These are phyloP conservation scores for Saturnispora mendoncae DNA, from an alignment of 805 yeast species.

Conservation along the genomic window DNA sequence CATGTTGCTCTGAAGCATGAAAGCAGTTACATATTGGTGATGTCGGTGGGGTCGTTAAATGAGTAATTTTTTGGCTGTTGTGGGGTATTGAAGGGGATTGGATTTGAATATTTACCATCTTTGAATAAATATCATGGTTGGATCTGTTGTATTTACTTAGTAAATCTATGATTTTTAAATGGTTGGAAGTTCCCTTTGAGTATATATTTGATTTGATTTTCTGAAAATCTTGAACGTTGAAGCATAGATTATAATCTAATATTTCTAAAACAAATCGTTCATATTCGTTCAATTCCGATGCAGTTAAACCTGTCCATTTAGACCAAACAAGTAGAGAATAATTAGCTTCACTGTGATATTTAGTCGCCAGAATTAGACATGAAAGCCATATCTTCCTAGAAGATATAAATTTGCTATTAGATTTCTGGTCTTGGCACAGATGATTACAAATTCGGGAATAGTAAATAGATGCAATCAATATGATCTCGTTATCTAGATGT, in stretches of 20 bases:
- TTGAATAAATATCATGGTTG: background rate
- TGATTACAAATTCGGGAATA: background rate
- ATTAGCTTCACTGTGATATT: constrained; percentile 65
- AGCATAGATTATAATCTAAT: constrained; percentile 45
- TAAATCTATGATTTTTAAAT: constrained; percentile 1
- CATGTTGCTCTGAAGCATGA: too few species aligned
- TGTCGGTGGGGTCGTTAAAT: background rate
- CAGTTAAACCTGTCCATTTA: constrained; percentile 56
- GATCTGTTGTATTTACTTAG: background rate
- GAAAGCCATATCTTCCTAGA: constrained; percentile 51
- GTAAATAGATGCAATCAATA: background rate
- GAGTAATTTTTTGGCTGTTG: too few species aligned
- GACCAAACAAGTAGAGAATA: constrained; percentile 67
- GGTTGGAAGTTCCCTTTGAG: background rate
- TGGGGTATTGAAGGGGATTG: background rate
- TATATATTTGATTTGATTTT: background rate
- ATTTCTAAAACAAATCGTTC: constrained; percentile 47
- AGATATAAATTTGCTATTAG: constrained; percentile 31
- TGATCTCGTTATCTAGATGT: background rate
- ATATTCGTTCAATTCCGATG: constrained; percentile 36
- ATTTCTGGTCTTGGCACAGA: background rate
- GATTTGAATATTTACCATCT: background rate
- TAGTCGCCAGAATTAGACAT: constrained; percentile 61
- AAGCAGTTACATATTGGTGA: too few species aligned
- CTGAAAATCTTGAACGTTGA: background rate